Conservation (phyloP, 768 basidiomycete species). For the button mushroom (Agaricus bisporus) region DNA sequence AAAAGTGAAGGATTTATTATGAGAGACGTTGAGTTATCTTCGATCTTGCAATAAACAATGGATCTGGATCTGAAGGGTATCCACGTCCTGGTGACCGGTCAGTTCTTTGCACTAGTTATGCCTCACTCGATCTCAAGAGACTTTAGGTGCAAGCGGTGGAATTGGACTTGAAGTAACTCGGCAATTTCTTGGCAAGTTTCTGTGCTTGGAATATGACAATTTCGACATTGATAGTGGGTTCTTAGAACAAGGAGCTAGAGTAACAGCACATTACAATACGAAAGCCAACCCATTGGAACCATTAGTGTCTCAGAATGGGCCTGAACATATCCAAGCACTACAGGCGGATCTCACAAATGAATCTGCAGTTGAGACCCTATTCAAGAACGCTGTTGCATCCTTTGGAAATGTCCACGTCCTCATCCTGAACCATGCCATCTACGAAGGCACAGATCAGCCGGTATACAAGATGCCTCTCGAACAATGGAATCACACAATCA, state of each 20-base stretch:
- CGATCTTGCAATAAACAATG: conserved; percentile 17
- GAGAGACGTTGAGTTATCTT: neutral
- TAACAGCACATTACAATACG: conserved; percentile 69
- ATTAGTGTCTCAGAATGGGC: conserved; percentile 32
- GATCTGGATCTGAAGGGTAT: conserved; percentile 54
- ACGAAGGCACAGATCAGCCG: conserved; percentile 36
- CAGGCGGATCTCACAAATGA: conserved; percentile 61
- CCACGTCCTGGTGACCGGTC: conserved; percentile 68
- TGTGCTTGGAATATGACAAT: neutral
- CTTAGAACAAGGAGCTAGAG: conserved; percentile 62
- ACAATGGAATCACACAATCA: conserved; percentile 58
- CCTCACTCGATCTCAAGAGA: neutral
- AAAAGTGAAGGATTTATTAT: too few relatives aligned
- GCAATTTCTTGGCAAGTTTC: conserved; percentile 46
- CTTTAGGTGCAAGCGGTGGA: conserved; percentile 65
- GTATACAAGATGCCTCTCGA: conserved; percentile 53
- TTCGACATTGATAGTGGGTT: neutral
- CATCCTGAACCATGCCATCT: conserved; percentile 59
- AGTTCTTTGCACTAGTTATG: neutral
- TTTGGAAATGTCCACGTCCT: conserved; percentile 51
- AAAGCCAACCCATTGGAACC: conserved; percentile 36
- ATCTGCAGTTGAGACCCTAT: conserved; percentile 43
- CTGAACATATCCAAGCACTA: conserved; percentile 27
- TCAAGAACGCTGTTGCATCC: conserved; percentile 30
- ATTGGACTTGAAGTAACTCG: conserved; percentile 62